A percentile compares a stretch with the other conserved stretches of the same genome.
phyloP scores from a whole-genome alignment of 306 rosid genomes.

The Luffa acutangula region DNA sequence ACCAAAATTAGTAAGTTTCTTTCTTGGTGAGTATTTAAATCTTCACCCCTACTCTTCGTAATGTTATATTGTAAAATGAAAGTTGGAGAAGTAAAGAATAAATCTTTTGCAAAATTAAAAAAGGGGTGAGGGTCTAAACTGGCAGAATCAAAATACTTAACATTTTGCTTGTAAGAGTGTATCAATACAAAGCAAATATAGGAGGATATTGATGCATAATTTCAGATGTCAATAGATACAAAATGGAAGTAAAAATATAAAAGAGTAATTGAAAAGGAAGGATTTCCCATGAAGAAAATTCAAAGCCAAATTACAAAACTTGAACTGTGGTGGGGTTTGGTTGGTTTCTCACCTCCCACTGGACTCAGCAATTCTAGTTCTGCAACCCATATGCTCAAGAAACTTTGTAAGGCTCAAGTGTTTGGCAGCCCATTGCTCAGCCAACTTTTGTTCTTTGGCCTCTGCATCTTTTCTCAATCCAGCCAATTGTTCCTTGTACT shows the following conservation, averaged over 20 bases:
- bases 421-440: conserved; percentile 88
- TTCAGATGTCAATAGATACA: neutral
- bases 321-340: neutral
- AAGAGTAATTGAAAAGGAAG: neutral
- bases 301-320: neutral
- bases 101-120: neutral
- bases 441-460: conserved; percentile 81
- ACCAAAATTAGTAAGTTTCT: no score
- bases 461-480: conserved; percentile 85
- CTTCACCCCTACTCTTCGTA: no score
- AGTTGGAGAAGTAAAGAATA: no score
- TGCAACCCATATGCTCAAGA: conserved; percentile 75
- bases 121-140: neutral
- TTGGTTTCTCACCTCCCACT: conserved; percentile 39
- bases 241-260: neutral
- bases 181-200: neutral
- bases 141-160: neutral
- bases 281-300: neutral
- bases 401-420: conserved; percentile 60
- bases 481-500: conserved; percentile 68
- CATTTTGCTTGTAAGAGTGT: neutral
- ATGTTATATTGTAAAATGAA: no score
- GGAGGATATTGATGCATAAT: neutral
- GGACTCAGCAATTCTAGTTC: conserved; percentile 48
- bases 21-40: no score